These are phyloP conservation scores for Galeopsis tetrahit DNA, from an alignment of 257 asterid species.

Conservation along the genomic window DNA sequence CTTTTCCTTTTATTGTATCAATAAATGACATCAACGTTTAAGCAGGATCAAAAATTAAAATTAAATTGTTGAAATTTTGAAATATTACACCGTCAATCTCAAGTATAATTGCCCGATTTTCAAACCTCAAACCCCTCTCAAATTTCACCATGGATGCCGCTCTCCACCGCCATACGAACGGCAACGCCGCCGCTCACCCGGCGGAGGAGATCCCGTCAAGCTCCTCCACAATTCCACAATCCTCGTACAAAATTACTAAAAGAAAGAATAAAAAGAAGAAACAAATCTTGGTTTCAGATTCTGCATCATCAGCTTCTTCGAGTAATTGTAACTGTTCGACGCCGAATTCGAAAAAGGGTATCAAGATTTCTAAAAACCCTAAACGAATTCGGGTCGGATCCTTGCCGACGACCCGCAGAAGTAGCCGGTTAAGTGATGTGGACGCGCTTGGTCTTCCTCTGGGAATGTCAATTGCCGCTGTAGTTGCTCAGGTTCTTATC, in stretches of 20 bases:
- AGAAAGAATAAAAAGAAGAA: conserved; percentile 50
- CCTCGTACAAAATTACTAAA: conserved; percentile 19
- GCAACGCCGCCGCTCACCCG: conserved; percentile 36
- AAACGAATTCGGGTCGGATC: conserved; percentile 51
- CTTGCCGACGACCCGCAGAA: conserved; percentile 30
- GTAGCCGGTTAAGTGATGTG: conserved; percentile 40
- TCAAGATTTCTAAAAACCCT: conserved; percentile 60
- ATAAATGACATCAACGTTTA: too few relatives aligned
- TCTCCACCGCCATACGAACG: conserved; percentile 41
- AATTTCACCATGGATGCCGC: conserved; percentile 45
- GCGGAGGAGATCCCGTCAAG: conserved; percentile 37
- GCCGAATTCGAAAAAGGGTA: conserved; percentile 49
- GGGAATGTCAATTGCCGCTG: conserved; percentile 93
- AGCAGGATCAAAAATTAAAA: too few relatives aligned
- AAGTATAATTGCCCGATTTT: not conserved
- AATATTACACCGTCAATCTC: not conserved
- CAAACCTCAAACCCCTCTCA: conserved; percentile 26
- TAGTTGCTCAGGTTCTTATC: conserved; percentile 68
- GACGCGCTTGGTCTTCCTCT: conserved; percentile 85
- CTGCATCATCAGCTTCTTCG: conserved; percentile 51
- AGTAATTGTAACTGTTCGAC: conserved; percentile 44
- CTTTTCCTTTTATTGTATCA: too few relatives aligned
- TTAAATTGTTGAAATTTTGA: not conserved
- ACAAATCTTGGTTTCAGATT: conserved; percentile 32
- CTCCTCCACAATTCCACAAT: conserved; percentile 22